phyloP scores from a whole-genome alignment of 2,329 filamentous ascomycete species.

The Penicillium sp. region DNA sequence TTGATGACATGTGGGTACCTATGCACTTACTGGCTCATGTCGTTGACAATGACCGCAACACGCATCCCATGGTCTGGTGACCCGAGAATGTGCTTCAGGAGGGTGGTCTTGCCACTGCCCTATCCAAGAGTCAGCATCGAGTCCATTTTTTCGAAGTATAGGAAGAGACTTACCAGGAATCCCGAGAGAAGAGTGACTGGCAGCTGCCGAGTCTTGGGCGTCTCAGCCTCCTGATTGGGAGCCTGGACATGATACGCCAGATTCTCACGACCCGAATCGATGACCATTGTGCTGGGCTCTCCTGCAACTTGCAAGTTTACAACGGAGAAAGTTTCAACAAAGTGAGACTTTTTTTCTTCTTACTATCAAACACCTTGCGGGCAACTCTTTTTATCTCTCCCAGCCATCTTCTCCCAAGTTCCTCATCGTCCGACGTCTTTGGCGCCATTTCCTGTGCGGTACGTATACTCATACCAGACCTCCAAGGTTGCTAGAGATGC shows the following conservation, averaged over 20 bases:
- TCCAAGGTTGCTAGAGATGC: constrained; percentile 13
- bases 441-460: constrained; percentile 10
- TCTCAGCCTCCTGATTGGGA: constrained; percentile 36
- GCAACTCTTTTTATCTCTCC: constrained; percentile 17
- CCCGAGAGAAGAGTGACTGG: constrained; percentile 66
- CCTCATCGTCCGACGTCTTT: constrained; percentile 16
- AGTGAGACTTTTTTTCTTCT: background rate
- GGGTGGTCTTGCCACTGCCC: constrained; percentile 73
- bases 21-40: constrained; percentile 62
- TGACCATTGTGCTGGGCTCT: constrained; percentile 23
- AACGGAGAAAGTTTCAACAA: constrained; percentile 1
- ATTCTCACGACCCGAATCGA: constrained; percentile 25
- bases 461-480: constrained; percentile 12
- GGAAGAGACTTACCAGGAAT: constrained; percentile 52
- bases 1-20: accelerated
- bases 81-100: constrained; percentile 70
- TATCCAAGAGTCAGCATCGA: constrained; percentile 29
- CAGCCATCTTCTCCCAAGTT: constrained; percentile 28
- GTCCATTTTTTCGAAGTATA: background rate
- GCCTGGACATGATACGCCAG: constrained; percentile 16
- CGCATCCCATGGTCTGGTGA: constrained; percentile 67
- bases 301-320: background rate
- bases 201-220: constrained; percentile 35
- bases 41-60: constrained; percentile 75
- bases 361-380: constrained; percentile 18